These are phyloP conservation scores for Cudoniella acicularis DNA, from an alignment of 495 filamentous ascomycete species.

Conservation along the genomic window DNA sequence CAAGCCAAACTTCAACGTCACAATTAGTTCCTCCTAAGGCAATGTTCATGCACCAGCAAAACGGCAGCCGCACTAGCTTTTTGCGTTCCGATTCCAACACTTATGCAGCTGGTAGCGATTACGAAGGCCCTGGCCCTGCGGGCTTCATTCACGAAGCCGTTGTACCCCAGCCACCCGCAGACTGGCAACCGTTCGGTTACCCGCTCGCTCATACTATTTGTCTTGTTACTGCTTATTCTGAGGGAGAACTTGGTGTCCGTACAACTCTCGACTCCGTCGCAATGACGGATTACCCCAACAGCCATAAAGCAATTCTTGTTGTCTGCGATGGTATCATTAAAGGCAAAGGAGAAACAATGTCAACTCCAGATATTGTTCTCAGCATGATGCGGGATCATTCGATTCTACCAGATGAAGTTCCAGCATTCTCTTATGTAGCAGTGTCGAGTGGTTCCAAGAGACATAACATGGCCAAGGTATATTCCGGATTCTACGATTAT, in stretches of 20 bases:
- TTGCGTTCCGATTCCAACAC: constrained; percentile 39
- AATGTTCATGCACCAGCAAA: constrained; percentile 66
- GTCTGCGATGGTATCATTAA: constrained; percentile 99
- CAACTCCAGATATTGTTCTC: constrained; percentile 87
- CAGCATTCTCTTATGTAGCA: constrained; percentile 91
- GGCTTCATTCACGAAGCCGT: constrained; percentile 95
- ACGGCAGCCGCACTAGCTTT: constrained; percentile 60
- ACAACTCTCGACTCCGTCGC: constrained; percentile 95
- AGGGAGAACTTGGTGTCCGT: constrained; percentile 87
- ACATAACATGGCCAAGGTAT: constrained; percentile 99
- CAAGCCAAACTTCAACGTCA: constrained; percentile 80
- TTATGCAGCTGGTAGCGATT: constrained; percentile 51
- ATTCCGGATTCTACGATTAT: constrained; percentile 97
- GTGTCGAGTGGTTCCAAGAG: constrained; percentile 94
- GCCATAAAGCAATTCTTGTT: constrained; percentile 92
- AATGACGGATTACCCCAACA: constrained; percentile 98
- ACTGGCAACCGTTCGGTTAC: constrained; percentile 95
- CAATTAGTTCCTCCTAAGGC: constrained; percentile 66
- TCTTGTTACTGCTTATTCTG: constrained; percentile 95
- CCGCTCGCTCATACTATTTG: constrained; percentile 92
- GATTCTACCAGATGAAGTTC: constrained; percentile 71
- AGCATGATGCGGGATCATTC: constrained; percentile 94
- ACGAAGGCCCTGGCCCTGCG: constrained; percentile 68
- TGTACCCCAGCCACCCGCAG: constrained; percentile 94
- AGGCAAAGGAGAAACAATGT: constrained; percentile 80